These are phyloP conservation scores for Exophiala mesophila DNA, from an alignment of 2,329 filamentous ascomycete genomes.

Conservation along the genomic window DNA sequence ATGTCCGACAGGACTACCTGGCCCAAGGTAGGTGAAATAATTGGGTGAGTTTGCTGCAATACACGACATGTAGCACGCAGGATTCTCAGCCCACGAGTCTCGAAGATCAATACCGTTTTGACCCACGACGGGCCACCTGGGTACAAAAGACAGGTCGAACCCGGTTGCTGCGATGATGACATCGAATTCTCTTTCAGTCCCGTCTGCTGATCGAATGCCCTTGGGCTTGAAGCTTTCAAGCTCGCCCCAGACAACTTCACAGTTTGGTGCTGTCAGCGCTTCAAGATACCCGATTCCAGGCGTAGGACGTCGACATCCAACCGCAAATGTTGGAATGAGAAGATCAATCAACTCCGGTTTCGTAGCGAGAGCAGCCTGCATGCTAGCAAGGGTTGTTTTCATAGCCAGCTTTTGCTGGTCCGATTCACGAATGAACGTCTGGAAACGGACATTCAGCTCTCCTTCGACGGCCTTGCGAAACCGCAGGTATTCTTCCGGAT, in stretches of 20 bases:
- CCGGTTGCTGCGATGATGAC: slow-evolving; percentile 35
- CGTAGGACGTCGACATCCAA: slow-evolving; percentile 38
- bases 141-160: slow-evolving; percentile 33
- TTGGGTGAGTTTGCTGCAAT: slow-evolving; percentile 30
- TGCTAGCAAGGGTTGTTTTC: slow-evolving; percentile 9
- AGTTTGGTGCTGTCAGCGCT: slow-evolving; percentile 32
- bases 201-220: slow-evolving; percentile 24
- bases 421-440: slow-evolving; percentile 17
- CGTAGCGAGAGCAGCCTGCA: slow-evolving; percentile 18
- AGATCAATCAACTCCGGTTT: slow-evolving; percentile 36
- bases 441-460: slow-evolving; percentile 49
- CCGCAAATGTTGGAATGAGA: slow-evolving; percentile 42
- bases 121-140: slow-evolving; percentile 32
- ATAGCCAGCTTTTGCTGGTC: slow-evolving; percentile 30
- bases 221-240: slow-evolving; percentile 3
- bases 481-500: slow-evolving; percentile 29
- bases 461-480: slow-evolving; percentile 46
- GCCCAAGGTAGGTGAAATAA: slow-evolving; percentile 28
- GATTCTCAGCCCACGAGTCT: slow-evolving; percentile 27
- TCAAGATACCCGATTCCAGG: slow-evolving; percentile 42
- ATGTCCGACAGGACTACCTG: slow-evolving; percentile 8
- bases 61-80: slow-evolving; percentile 30
- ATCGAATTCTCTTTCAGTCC: slow-evolving; percentile 31
- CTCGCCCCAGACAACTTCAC: not conserved
- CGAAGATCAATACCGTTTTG: slow-evolving; percentile 23